Conservation (phyloP, 2,329 filamentous ascomycete species). For the Trematosphaeria pertusa region DNA sequence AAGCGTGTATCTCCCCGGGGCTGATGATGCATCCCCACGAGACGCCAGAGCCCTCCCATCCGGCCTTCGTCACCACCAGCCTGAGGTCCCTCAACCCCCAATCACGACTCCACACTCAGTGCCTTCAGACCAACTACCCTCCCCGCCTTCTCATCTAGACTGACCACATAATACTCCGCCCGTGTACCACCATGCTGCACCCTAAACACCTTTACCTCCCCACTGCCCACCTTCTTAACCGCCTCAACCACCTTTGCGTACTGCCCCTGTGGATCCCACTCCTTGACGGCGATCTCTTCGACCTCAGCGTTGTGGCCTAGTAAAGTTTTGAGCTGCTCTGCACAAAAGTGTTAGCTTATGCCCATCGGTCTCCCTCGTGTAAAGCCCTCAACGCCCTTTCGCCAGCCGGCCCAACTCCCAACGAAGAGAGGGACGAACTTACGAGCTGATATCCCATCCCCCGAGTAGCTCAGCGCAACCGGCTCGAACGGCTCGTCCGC, state of each 20-base stretch:
- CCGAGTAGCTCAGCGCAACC: slow-evolving; percentile 70
- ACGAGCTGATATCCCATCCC: slow-evolving; percentile 64
- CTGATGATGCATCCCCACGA: neutral
- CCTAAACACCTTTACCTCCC: slow-evolving; percentile 77
- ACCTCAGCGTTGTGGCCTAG: slow-evolving; percentile 67
- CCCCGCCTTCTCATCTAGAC: slow-evolving; percentile 63
- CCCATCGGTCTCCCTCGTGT: neutral
- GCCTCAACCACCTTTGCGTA: slow-evolving; percentile 75
- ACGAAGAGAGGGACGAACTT: slow-evolving; percentile 30
- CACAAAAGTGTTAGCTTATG: slow-evolving; percentile 14
- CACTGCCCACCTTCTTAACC: slow-evolving; percentile 68
- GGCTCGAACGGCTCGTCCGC: slow-evolving; percentile 85
- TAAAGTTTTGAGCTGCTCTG: slow-evolving; percentile 74
- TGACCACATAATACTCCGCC: slow-evolving; percentile 81
- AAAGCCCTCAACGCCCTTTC: neutral
- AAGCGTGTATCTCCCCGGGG: neutral
- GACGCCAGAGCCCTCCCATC: neutral
- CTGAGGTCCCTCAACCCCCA: neutral
- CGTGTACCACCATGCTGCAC: slow-evolving; percentile 69
- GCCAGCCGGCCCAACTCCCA: neutral
- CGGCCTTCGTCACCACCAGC: neutral
- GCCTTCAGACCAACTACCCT: slow-evolving; percentile 80
- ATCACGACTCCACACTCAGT: slow-evolving; percentile 70
- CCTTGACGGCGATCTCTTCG: slow-evolving; percentile 69
- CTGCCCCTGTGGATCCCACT: slow-evolving; percentile 76